Evolutionary conservation across 176 grass and related monocot species (phyloP).

Genomic region (Poa pratensis): DNA sequence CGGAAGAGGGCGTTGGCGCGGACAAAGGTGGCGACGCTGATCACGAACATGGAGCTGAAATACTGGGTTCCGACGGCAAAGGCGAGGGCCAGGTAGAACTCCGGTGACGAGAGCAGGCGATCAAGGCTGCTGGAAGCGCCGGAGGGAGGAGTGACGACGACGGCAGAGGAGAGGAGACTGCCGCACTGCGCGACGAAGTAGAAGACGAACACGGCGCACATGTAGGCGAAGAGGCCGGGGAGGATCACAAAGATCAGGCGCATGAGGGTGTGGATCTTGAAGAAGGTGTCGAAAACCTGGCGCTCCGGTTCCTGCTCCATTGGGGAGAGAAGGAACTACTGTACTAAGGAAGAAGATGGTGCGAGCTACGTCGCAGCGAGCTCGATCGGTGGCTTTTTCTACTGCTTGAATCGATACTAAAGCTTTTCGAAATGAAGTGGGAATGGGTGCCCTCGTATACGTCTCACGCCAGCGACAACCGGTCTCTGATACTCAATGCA

Average conservation of each 20-base stretch:
- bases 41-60: not conserved
- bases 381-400: too few relatives aligned
- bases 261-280: not conserved
- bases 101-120: too few relatives aligned
- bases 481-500: too few relatives aligned
- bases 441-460: too few relatives aligned
- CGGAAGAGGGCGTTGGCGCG: too few relatives aligned
- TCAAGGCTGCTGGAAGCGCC: not conserved
- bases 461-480: too few relatives aligned
- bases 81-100: not conserved
- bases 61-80: not conserved
- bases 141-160: not conserved
- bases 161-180: not conserved
- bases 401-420: too few relatives aligned
- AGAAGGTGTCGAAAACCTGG: not conserved
- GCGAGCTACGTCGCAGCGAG: too few relatives aligned
- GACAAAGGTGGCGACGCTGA: not conserved
- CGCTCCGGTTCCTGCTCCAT: not conserved
- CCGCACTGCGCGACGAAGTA: not conserved
- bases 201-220: not conserved
- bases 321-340: too few relatives aligned
- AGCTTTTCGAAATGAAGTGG: too few relatives aligned
- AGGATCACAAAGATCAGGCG: not conserved
- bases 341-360: too few relatives aligned
- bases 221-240: not conserved